Base-by-base conservation (phyloP, 2,329 filamentous ascomycete species). In the Sporothrix humicola region DNA sequence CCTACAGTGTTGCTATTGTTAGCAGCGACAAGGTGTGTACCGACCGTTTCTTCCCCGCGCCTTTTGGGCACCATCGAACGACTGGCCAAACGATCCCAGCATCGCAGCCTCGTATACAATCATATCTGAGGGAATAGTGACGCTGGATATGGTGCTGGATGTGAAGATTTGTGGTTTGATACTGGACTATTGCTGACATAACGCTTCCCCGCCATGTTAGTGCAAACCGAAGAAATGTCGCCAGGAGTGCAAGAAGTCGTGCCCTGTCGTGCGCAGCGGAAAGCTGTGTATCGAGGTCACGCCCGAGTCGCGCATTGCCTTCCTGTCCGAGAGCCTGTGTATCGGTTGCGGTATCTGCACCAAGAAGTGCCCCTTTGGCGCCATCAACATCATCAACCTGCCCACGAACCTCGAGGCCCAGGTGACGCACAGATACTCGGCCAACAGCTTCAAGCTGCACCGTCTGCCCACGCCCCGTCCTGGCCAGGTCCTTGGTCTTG, bases 311-410 rank as follows among this genome's bases (percentile, higher is more conserved):
- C 95, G 95, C 81, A 95, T 99, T 79, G 96, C 96, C 82, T 99
- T 98, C 88, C 97, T 99, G 80, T 98, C 95, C 77, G 96, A 99
- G 76, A 75, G 90, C 77, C 90, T 98, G 76, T 98, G 95, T 83
- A 98, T 98, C 80, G 96, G 96, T 84, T 99, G 97, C 82, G 97
- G 96, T 91, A 99, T 99, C 86, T 99, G 97, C 84, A 94, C 95
- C 61, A 99, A 99, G 87, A 98, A 98, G 84, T 99, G 96, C 83
- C 96, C 96, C 17, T 99, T 99, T 84, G 92, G 95, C 81, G 96
- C 96, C 79, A 99, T 99, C 85, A 97, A 95, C 83, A 99, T 99
- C 84, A 99, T 99, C 94, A 99, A 99, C 87, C 87, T 99, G 87
- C 96, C 97, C 79, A 99, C 96, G 82, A 99, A 99, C 85, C 92